Percentiles rank a stretch among this genome's conserved stretches.
Conservation (phyloP, 257 asterid species). For the Dorcoceras hygrometricum region DNA sequence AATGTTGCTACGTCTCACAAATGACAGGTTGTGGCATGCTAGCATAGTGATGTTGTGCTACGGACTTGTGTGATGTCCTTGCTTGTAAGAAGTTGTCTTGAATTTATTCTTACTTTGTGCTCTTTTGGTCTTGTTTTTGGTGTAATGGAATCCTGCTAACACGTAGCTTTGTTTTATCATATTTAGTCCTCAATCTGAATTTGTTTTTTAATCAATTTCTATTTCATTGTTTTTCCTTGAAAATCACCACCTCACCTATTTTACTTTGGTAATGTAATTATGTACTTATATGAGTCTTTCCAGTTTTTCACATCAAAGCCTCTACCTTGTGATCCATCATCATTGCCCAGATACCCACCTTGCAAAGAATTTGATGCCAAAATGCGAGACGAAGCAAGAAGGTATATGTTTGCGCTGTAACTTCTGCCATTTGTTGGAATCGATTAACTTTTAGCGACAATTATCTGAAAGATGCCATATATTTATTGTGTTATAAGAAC, state of each 20-base stretch:
- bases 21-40: too few species aligned
- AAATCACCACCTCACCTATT: not conserved
- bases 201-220: constrained; percentile 3
- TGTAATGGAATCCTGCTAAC: not conserved
- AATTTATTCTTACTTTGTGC: constrained; percentile 5
- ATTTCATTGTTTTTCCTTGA: constrained; percentile 1
- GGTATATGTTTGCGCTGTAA: constrained; percentile 37
- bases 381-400: constrained; percentile 63
- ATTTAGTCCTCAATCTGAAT: not conserved
- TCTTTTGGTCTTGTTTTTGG: not conserved
- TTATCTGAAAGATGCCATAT: not conserved
- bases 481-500: not conserved
- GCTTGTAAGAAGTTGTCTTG: not conserved
- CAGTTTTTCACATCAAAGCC: constrained; percentile 76
- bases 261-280: constrained; percentile 16
- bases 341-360: constrained; percentile 74
- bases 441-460: not conserved
- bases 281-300: constrained; percentile 20
- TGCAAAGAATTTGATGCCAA: constrained; percentile 73
- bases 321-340: constrained; percentile 74
- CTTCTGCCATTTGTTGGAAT: not conserved
- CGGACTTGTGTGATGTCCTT: not conserved
- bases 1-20: too few species aligned
- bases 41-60: not conserved
- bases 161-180: not conserved